phyloP scores from a whole-genome alignment of 2,329 filamentous ascomycete genomes.

The Magnaporthiopsis poae region DNA sequence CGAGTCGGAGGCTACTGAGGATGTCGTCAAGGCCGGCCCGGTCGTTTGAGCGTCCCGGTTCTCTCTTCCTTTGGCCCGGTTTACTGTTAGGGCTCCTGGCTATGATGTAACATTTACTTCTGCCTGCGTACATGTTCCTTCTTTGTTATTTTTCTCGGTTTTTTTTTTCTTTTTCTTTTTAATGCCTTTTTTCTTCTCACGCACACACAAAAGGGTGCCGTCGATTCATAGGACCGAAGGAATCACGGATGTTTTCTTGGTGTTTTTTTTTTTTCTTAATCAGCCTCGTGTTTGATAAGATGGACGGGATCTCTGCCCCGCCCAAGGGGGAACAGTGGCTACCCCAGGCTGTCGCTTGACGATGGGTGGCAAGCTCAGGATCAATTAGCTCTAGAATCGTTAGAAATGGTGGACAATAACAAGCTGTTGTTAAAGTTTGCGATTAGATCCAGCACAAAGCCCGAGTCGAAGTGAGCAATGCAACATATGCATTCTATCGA shows the following conservation, averaged over 20 bases:
- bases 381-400: not conserved
- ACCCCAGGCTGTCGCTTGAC: not conserved
- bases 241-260: not conserved
- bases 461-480: not conserved
- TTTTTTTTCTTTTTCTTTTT: not conserved
- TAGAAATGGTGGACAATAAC: not conserved
- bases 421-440: not conserved
- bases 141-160: not conserved
- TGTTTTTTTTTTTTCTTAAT: not conserved
- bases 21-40: slow-evolving; percentile 62
- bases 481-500: too few species aligned
- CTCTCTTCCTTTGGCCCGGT: not conserved
- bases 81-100: not conserved
- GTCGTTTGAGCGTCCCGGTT: slow-evolving; percentile 18
- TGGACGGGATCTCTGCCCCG: too few species aligned
- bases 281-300: not conserved
- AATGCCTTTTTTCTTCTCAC: not conserved
- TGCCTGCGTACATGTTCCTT: slow-evolving; percentile 2
- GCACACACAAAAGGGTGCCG: not conserved
- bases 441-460: not conserved
- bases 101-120: not conserved
- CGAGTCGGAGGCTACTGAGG: slow-evolving; percentile 68
- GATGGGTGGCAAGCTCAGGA: not conserved
- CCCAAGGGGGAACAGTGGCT: not conserved
- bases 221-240: not conserved